phyloP scores from a whole-genome alignment of 1,284 basidiomycete genomes.

The Peniophora sp. region DNA sequence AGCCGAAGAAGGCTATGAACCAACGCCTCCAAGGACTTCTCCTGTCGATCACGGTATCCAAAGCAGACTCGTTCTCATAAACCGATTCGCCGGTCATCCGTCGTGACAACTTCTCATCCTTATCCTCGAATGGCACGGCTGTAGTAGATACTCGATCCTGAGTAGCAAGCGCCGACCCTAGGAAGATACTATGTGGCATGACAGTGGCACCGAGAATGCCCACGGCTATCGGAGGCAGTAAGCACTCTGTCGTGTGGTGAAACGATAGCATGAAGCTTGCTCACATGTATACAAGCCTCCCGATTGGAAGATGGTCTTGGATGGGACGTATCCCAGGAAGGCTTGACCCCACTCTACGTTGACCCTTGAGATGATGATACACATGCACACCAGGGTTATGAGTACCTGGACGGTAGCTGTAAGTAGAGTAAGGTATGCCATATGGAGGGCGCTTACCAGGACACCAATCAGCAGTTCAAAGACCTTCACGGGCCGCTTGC shows the following conservation, averaged over 20 bases:
- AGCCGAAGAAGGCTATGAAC: no score
- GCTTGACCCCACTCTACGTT: slow-evolving; percentile 67
- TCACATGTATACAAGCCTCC: slow-evolving; percentile 73
- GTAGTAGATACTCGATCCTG: slow-evolving; percentile 45
- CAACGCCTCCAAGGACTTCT: no score
- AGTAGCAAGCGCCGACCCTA: slow-evolving; percentile 72
- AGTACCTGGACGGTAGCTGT: slow-evolving; percentile 43
- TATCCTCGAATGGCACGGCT: neutral
- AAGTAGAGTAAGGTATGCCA: neutral
- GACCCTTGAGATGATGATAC: slow-evolving; percentile 66
- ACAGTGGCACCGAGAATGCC: slow-evolving; percentile 66
- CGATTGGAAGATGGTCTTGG: slow-evolving; percentile 48
- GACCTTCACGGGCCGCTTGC: slow-evolving; percentile 46
- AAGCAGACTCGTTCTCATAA: no score
- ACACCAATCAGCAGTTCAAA: slow-evolving; percentile 65
- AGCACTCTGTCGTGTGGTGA: neutral
- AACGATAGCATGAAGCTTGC: slow-evolving; percentile 9
- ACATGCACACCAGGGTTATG: slow-evolving; percentile 73
- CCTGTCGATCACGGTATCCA: no score
- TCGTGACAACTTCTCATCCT: neutral
- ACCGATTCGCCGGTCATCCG: no score
- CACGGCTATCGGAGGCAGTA: slow-evolving; percentile 35
- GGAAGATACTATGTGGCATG: slow-evolving; percentile 54
- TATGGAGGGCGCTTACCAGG: neutral
- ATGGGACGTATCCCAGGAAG: slow-evolving; percentile 81